phyloP scores from a whole-genome alignment of 2,329 filamentous ascomycete genomes.

The Alternaria sp. region DNA sequence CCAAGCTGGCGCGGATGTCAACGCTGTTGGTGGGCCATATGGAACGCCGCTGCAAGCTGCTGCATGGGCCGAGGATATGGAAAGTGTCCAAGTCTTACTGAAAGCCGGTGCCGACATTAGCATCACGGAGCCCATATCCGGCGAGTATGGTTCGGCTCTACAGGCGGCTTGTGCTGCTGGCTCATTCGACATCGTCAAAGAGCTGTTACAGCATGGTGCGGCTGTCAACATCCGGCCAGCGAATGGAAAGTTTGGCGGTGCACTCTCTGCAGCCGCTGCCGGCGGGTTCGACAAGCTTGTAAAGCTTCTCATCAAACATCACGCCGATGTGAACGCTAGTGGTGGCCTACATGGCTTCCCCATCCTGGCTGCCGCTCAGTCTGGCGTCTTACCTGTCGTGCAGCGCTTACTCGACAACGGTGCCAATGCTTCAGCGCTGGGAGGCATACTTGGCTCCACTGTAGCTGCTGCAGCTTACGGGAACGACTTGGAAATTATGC shows the following conservation, averaged over 20 bases:
- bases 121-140: conserved; percentile 14
- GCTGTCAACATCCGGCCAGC: conserved; percentile 21
- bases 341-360: conserved; percentile 24
- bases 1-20: conserved; percentile 26
- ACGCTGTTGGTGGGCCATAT: conserved; percentile 21
- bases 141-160: conserved; percentile 28
- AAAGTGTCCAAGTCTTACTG: conserved; percentile 18
- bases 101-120: conserved; percentile 22
- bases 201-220: conserved; percentile 23
- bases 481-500: conserved; percentile 21
- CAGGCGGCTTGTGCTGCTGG: conserved; percentile 28
- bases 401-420: conserved; percentile 20
- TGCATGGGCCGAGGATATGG: conserved; percentile 17
- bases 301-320: conserved; percentile 18
- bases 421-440: conserved; percentile 14
- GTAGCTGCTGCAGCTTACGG: conserved; percentile 25
- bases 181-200: conserved; percentile 14
- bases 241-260: conserved; percentile 22
- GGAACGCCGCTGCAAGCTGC: conserved; percentile 29
- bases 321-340: conserved; percentile 25
- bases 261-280: conserved; percentile 18
- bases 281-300: conserved; percentile 12
- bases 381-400: conserved; percentile 11
- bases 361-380: conserved; percentile 25
- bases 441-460: conserved; percentile 16